Conservation (phyloP, 176 grass and related monocot species). For the Alloteropsis semialata region DNA sequence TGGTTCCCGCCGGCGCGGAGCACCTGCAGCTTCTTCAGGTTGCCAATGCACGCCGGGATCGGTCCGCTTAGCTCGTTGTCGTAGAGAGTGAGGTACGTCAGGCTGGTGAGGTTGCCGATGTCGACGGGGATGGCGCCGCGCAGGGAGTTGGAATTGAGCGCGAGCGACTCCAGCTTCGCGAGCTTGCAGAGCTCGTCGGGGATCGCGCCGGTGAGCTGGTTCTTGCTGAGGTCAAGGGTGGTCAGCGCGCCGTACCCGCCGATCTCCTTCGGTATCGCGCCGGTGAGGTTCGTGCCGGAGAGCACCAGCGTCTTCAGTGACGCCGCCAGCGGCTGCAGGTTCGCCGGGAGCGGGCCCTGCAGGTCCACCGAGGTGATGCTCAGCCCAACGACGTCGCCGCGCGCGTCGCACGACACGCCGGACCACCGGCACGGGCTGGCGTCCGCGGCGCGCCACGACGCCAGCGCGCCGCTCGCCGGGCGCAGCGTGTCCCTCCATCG, state of each 20-base stretch:
- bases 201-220: slow-evolving; percentile 73
- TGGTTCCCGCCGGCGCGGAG: slow-evolving; percentile 86
- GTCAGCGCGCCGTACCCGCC: slow-evolving; percentile 47
- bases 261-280: slow-evolving; percentile 55
- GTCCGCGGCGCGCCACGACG: slow-evolving; percentile 71
- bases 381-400: slow-evolving; percentile 47
- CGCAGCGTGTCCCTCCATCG: slow-evolving; percentile 63
- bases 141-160: slow-evolving; percentile 81
- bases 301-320: slow-evolving; percentile 70
- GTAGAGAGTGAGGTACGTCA: slow-evolving; percentile 60
- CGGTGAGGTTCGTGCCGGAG: slow-evolving; percentile 75
- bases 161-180: slow-evolving; percentile 53
- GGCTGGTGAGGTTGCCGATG: slow-evolving; percentile 65
- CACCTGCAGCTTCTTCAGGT: slow-evolving; percentile 66
- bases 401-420: slow-evolving; percentile 68
- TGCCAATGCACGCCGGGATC: slow-evolving; percentile 71
- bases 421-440: slow-evolving; percentile 66
- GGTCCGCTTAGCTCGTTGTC: slow-evolving; percentile 72
- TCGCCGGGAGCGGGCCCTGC: slow-evolving; percentile 64
- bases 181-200: slow-evolving; percentile 69
- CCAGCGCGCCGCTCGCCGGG: slow-evolving; percentile 47
- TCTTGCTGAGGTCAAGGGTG: slow-evolving; percentile 80
- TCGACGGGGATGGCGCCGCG: slow-evolving; percentile 68
- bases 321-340: slow-evolving; percentile 46
- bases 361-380: slow-evolving; percentile 64